phyloP scores from a whole-genome alignment of 1,284 basidiomycete species.

The Chiua sp. region DNA sequence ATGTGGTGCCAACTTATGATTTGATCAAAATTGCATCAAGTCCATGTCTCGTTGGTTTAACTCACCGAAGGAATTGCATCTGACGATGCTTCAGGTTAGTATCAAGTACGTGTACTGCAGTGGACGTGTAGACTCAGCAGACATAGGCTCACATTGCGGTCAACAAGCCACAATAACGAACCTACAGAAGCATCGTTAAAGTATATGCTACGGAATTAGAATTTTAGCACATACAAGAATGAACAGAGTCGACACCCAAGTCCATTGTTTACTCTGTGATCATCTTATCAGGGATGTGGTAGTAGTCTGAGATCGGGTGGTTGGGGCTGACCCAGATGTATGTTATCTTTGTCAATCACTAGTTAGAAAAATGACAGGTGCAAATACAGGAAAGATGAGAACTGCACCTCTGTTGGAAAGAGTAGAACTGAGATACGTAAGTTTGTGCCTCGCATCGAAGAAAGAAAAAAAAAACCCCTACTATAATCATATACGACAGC shows the following conservation, averaged over 20 bases:
- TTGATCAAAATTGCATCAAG: neutral
- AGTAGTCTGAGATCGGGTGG: too few relatives aligned
- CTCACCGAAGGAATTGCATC: neutral
- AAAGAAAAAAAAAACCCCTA: neutral
- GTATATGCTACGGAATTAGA: neutral
- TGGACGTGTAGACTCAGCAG: too few relatives aligned
- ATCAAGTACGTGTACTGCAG: too few relatives aligned
- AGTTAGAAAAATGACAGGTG: neutral
- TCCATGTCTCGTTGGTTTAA: neutral
- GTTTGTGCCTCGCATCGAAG: neutral
- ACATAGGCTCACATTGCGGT: too few relatives aligned
- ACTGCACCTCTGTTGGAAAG: slow-evolving; percentile 1
- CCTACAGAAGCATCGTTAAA: neutral
- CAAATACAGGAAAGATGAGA: too few relatives aligned
- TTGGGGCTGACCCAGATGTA: slow-evolving; percentile 11
- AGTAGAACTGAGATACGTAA: neutral
- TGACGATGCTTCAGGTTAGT: neutral
- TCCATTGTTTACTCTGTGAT: slow-evolving; percentile 14
- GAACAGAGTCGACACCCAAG: slow-evolving; percentile 7
- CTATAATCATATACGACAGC: slow-evolving; percentile 3
- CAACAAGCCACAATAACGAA: neutral
- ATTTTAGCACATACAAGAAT: slow-evolving; percentile 1
- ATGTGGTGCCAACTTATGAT: neutral
- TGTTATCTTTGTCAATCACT: slow-evolving; percentile 4
- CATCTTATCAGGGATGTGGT: too few relatives aligned